Evolutionary conservation across 2,329 filamentous ascomycete genomes (phyloP), one percentile per base, ranked within the genome.

Genomic region (Epichloe gansuensis): DNA sequence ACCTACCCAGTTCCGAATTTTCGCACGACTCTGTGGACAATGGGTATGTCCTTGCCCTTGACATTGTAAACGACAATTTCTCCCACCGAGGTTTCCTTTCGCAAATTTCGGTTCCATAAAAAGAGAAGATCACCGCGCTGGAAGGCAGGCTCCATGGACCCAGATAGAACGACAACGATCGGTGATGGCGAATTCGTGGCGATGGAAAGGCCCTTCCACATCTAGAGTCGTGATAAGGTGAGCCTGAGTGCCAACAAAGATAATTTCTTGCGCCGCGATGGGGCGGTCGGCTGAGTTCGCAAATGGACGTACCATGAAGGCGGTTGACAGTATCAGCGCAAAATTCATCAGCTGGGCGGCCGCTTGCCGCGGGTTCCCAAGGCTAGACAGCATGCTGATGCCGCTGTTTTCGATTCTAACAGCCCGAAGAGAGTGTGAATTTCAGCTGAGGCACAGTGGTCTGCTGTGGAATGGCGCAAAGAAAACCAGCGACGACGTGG

Each of bases 21-120:
- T 70, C 90, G 80, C 51, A 97, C 85, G 9, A 97, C 79, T 49
- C 93, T 77, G 72, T 98, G 93, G 59, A 98, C 93, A 68, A 98
- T 98, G 34, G 93, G 93, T 57, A 98, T 97, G 59, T 95, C 87
- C 75, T 97, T 98, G 53, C 85, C 89, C 66, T 82, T 80, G 51
- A 95, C 86, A 64, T 95, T 95, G 70, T 82, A 82, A 9, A 82
- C 78, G 8, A 81, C 78, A n/a, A 82, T 65, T 58, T 78, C 75
- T 55, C 75, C 75, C 15, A 80, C 75, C 43, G 72, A 71, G 2
- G 76, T 78, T 57, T 80, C 77, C 51, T 70, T 66, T n/a, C 74
- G 45, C 5, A 80, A 51, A 59, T 83, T 81, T 53, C 85, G 73
- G 65, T 90, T 90, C 85, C 85, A 89, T 7, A 90, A 72, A 61